A percentile compares a stretch with the other conserved stretches of the same genome.
phyloP scores from a whole-genome alignment of 2,329 filamentous ascomycete genomes.

The Talaromyces marneffei region DNA sequence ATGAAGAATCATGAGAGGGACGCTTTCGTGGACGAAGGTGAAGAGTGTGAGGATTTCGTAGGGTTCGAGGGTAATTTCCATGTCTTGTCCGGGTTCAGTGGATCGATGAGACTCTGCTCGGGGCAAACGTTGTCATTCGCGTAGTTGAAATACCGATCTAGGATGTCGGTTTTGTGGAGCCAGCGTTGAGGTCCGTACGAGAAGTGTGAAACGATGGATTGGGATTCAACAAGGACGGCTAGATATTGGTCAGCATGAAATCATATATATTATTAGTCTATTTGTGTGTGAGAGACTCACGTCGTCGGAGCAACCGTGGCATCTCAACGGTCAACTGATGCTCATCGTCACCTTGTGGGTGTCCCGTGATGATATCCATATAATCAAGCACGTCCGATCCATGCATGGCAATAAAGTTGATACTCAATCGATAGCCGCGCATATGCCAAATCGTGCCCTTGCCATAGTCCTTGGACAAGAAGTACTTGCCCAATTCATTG shows the following conservation, averaged over 20 bases:
- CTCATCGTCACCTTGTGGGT: conserved; percentile 13
- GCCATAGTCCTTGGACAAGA: conserved; percentile 12
- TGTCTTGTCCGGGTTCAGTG: conserved; percentile 4
- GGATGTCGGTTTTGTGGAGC: conserved; percentile 13
- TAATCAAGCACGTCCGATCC: conserved; percentile 13
- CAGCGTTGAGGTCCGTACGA: conserved; percentile 12
- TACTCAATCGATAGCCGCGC: conserved; percentile 11
- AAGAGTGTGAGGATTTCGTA: not conserved
- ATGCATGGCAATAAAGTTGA: conserved; percentile 14
- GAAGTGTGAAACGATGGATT: conserved; percentile 14
- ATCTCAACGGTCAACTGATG: conserved; percentile 15
- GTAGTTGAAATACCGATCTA: conserved; percentile 16
- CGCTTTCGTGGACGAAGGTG: not conserved
- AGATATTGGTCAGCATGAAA: not conserved
- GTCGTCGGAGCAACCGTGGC: conserved; percentile 9
- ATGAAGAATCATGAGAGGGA: not conserved
- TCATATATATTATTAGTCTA: too few relatives aligned
- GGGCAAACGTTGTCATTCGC: conserved; percentile 14
- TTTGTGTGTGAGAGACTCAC: not conserved
- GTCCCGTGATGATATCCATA: conserved; percentile 12
- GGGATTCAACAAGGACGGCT: conserved; percentile 14
- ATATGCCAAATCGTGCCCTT: conserved; percentile 13
- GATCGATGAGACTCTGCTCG: conserved; percentile 7
- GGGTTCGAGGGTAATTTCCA: not conserved
- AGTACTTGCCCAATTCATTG: conserved; percentile 12